Evolutionary conservation across 441 rosid species (phyloP).

Genomic region (Corymbia citriodora): DNA sequence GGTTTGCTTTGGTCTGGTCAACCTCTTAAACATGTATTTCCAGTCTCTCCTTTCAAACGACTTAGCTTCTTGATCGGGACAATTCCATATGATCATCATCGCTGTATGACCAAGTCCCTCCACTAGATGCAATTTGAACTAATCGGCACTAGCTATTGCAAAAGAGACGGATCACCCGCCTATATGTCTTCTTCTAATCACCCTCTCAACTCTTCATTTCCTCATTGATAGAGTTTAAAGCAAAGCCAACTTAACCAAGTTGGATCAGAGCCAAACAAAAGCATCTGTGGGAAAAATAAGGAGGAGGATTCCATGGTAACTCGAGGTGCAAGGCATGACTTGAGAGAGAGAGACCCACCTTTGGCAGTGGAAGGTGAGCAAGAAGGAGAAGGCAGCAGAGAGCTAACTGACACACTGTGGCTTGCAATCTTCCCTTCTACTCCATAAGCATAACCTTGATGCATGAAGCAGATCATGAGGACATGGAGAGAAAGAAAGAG

Average conservation of each 20-base stretch:
- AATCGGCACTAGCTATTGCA: neutral
- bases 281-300: neutral
- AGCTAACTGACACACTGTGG: neutral
- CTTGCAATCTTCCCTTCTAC: neutral
- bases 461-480: neutral
- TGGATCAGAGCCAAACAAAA: neutral
- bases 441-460: neutral
- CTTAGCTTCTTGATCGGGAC: accelerated
- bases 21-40: neutral
- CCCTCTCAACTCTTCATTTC: neutral
- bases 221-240: neutral
- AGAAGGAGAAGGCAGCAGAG: neutral
- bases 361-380: neutral
- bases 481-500: neutral
- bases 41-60: neutral
- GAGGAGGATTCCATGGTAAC: neutral
- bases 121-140: neutral
- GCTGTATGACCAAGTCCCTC: neutral
- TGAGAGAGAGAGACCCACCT: neutral
- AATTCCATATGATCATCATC: neutral
- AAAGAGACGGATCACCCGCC: neutral
- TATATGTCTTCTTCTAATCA: neutral
- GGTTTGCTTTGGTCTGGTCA: neutral
- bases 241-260: neutral
- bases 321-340: neutral